These are phyloP conservation scores for Boletus insuetus DNA, from an alignment of 768 basidiomycete species.

Conservation along the genomic window DNA sequence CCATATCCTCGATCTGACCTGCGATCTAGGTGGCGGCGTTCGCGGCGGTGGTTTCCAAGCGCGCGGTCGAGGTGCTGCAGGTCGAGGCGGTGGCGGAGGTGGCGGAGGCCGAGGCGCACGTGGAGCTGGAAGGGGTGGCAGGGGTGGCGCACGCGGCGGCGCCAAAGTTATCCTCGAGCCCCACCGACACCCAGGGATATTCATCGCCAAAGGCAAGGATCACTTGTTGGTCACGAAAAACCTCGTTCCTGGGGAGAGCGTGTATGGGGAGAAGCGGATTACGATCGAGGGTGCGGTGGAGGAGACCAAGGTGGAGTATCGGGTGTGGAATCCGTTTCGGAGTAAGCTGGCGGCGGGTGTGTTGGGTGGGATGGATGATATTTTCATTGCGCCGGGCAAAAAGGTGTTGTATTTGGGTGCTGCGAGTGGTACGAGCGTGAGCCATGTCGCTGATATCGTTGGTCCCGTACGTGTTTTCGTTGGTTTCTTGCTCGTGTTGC, in stretches of 20 bases:
- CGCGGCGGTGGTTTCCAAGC: constrained; percentile 29
- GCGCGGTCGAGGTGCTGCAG: constrained; percentile 35
- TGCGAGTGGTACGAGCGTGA: constrained; percentile 95
- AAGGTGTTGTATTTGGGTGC: constrained; percentile 98
- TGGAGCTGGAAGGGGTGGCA: constrained; percentile 49
- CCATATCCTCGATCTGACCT: not conserved
- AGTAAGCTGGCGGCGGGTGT: constrained; percentile 96
- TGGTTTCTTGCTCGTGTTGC: constrained; percentile 1
- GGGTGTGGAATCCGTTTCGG: constrained; percentile 99
- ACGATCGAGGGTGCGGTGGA: constrained; percentile 73
- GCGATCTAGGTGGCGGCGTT: constrained; percentile 8
- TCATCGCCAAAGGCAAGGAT: constrained; percentile 97
- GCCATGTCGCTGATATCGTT: constrained; percentile 98
- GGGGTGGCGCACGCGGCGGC: constrained; percentile 66
- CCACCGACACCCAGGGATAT: constrained; percentile 91
- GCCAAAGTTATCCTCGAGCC: constrained; percentile 91
- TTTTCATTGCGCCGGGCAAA: constrained; percentile 88
- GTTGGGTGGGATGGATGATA: constrained; percentile 89
- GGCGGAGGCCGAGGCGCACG: constrained; percentile 47
- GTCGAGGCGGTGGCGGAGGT: constrained; percentile 44
- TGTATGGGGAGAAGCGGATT: constrained; percentile 98
- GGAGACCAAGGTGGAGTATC: constrained; percentile 89
- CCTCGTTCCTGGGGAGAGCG: constrained; percentile 94
- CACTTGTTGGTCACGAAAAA: constrained; percentile 97
- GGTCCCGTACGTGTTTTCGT: constrained; percentile 67